A percentile compares a stretch with the other conserved stretches of the same genome.
phyloP scores from a whole-genome alignment of 2,329 filamentous ascomycete species.

The Botryotinia calthae region DNA sequence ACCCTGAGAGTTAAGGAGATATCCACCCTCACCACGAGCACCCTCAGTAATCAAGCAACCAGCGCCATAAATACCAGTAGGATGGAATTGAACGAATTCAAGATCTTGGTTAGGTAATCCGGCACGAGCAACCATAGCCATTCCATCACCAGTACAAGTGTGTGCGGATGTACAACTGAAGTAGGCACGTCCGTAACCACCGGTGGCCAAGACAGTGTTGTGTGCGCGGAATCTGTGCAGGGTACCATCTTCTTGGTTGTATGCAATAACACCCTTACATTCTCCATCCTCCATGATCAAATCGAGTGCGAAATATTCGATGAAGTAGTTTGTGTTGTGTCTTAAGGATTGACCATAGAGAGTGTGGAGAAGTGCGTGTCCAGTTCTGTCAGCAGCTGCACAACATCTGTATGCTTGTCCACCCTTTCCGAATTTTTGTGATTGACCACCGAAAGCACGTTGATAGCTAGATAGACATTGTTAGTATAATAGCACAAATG shows the following conservation, averaged over 20 bases:
- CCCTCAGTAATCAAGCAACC: conserved; percentile 51
- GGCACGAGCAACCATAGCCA: conserved; percentile 49
- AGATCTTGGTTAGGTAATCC: conserved; percentile 50
- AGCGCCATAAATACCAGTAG: conserved; percentile 50
- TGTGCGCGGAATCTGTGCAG: conserved; percentile 45
- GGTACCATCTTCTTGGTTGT: conserved; percentile 45
- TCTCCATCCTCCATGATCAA: conserved; percentile 48
- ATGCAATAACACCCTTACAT: conserved; percentile 45
- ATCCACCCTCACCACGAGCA: conserved; percentile 49
- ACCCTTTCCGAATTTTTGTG: conserved; percentile 46
- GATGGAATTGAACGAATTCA: conserved; percentile 53
- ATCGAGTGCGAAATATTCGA: conserved; percentile 50
- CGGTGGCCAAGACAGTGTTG: conserved; percentile 49
- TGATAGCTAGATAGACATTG: conserved; percentile 47
- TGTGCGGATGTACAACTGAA: conserved; percentile 50
- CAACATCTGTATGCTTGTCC: conserved; percentile 45
- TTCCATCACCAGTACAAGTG: conserved; percentile 50
- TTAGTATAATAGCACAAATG: conserved; percentile 24
- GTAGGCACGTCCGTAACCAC: conserved; percentile 50
- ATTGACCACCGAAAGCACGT: conserved; percentile 48
- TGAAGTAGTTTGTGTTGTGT: conserved; percentile 49
- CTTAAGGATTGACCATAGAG: conserved; percentile 49
- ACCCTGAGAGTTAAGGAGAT: conserved; percentile 48
- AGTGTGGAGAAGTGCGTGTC: conserved; percentile 51
- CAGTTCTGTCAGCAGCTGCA: conserved; percentile 43